These are phyloP conservation scores for Talaromyces marneffei DNA, from an alignment of 2,329 filamentous ascomycete genomes.

Conservation along the genomic window DNA sequence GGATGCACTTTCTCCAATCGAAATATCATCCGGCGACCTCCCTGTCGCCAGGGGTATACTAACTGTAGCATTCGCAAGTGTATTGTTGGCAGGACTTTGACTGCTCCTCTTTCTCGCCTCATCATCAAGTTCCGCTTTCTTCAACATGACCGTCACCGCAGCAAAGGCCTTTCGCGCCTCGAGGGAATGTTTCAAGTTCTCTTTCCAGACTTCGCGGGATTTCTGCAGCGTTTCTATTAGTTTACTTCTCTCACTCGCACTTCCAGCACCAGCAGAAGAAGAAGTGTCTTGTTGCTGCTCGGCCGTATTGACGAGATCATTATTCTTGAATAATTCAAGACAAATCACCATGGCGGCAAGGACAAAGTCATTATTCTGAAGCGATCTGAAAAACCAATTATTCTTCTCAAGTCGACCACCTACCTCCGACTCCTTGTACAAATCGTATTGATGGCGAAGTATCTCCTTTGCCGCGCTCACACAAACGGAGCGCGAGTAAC, in stretches of 20 bases:
- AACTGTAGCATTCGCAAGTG: background rate
- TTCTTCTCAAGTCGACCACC: slow-evolving; percentile 48
- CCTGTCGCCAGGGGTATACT: background rate
- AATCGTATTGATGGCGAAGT: slow-evolving; percentile 43
- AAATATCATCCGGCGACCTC: background rate
- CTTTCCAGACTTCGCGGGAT: slow-evolving; percentile 12
- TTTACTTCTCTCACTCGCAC: background rate
- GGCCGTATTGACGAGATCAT: background rate
- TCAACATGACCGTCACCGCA: slow-evolving; percentile 15
- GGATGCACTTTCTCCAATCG: slow-evolving; percentile 11
- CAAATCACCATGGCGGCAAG: slow-evolving; percentile 55
- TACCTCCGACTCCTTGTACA: slow-evolving; percentile 46
- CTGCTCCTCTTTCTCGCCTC: background rate
- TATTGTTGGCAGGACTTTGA: background rate
- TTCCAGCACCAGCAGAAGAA: background rate
- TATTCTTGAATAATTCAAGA: slow-evolving; percentile 28
- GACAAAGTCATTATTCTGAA: slow-evolving; percentile 55
- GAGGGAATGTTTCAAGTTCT: slow-evolving; percentile 9
- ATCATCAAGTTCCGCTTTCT: slow-evolving; percentile 12
- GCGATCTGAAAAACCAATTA: slow-evolving; percentile 52
- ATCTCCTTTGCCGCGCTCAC: slow-evolving; percentile 43
- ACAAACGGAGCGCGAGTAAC: slow-evolving; percentile 41
- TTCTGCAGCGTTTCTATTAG: slow-evolving; percentile 11
- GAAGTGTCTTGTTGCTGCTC: background rate
- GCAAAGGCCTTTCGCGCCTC: slow-evolving; percentile 15